These are phyloP conservation scores for Penicilliopsis zonata DNA, from an alignment of 495 filamentous ascomycete genomes.

Conservation along the genomic window DNA sequence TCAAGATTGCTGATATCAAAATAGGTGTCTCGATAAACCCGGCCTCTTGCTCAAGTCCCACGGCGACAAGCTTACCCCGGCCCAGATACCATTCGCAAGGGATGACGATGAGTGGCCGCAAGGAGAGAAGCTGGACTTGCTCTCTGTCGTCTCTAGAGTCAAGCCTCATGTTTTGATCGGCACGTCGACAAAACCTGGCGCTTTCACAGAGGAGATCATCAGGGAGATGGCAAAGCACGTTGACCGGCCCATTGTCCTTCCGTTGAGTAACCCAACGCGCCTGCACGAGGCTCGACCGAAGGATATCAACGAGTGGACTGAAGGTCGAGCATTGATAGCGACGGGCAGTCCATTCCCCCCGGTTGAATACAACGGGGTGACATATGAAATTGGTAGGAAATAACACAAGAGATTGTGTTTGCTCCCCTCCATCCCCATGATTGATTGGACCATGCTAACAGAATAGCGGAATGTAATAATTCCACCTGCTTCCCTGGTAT, in stretches of 20 bases:
- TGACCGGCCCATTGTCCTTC: constrained; percentile 68
- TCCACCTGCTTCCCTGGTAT: constrained; percentile 80
- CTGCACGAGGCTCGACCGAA: constrained; percentile 72
- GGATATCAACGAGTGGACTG: constrained; percentile 70
- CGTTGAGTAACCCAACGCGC: constrained; percentile 75
- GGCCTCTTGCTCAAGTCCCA: constrained; percentile 61
- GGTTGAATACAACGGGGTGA: constrained; percentile 51
- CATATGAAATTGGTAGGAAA: constrained; percentile 48
- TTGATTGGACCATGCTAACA: no score
- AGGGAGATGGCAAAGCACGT: constrained; percentile 71
- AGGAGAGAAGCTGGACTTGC: constrained; percentile 42
- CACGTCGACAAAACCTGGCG: constrained; percentile 67
- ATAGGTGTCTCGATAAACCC: constrained; percentile 74
- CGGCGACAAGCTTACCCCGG: constrained; percentile 43
- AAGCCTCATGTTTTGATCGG: constrained; percentile 77
- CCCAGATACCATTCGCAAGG: constrained; percentile 56
- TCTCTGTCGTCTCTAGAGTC: constrained; percentile 55
- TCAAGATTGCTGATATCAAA: background rate
- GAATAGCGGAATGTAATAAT: constrained; percentile 83
- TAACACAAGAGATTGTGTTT: no score
- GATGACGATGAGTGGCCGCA: constrained; percentile 51
- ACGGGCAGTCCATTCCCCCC: constrained; percentile 79
- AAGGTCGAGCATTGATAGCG: constrained; percentile 68
- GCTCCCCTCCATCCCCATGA: no score
- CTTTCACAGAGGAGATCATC: constrained; percentile 67